Percentiles rank a stretch among this genome's conserved stretches.
phyloP scores from a whole-genome alignment of 768 basidiomycete species.

The Leccinum variicolor region DNA sequence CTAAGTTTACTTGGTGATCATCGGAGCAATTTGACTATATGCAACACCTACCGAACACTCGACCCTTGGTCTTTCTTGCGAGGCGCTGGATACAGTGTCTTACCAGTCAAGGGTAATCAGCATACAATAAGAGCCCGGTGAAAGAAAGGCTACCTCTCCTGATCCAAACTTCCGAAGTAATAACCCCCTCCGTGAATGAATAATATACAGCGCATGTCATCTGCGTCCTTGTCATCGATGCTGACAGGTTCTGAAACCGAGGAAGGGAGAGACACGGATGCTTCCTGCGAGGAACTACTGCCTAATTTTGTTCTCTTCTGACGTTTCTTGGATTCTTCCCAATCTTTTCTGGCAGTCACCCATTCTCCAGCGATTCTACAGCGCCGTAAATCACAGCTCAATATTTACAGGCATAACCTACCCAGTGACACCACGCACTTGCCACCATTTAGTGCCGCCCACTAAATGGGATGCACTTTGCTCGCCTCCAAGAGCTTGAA shows the following conservation, averaged over 20 bases:
- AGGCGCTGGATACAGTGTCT: slow-evolving; percentile 77
- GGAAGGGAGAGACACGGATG: slow-evolving; percentile 13
- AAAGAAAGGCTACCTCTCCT: slow-evolving; percentile 50
- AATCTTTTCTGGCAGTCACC: slow-evolving; percentile 84
- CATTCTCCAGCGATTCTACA: slow-evolving; percentile 80
- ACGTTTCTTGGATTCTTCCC: slow-evolving; percentile 61
- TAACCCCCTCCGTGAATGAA: slow-evolving; percentile 85
- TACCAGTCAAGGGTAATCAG: slow-evolving; percentile 1
- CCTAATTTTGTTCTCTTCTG: slow-evolving; percentile 39
- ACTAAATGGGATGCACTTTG: slow-evolving; percentile 64
- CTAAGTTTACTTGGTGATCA: slow-evolving; percentile 35
- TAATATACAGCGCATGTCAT: slow-evolving; percentile 80
- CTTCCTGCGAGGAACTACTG: slow-evolving; percentile 6
- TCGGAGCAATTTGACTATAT: neutral
- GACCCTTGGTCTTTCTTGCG: slow-evolving; percentile 90
- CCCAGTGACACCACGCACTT: slow-evolving; percentile 84
- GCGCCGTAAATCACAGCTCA: slow-evolving; percentile 10
- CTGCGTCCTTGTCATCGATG: slow-evolving; percentile 68
- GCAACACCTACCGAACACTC: slow-evolving; percentile 64
- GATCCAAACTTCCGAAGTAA: slow-evolving; percentile 79
- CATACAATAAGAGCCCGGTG: slow-evolving; percentile 1
- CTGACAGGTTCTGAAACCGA: slow-evolving; percentile 31
- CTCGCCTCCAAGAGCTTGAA: slow-evolving; percentile 83
- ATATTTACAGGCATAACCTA: slow-evolving; percentile 30
- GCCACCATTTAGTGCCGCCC: slow-evolving; percentile 98